Evolutionary conservation across 164 flowering plant genomes (phyloP), one percentile per base, ranked within the genome.

Genomic region (Stephania japonica): DNA sequence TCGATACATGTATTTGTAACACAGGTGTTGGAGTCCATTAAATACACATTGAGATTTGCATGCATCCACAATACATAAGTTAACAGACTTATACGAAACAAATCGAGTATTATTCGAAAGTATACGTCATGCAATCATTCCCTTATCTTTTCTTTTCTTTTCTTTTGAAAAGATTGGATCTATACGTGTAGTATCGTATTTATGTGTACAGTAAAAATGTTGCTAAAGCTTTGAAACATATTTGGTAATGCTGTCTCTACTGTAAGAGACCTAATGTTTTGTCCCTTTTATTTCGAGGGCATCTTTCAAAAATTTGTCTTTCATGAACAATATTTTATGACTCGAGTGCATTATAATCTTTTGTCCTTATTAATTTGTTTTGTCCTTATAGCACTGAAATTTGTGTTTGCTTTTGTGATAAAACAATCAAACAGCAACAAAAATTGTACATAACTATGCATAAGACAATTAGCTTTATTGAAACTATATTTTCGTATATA

Each of bases 401-500:
- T 59, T 21, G 64, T 59, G n/a, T 59, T 19, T 59, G 64, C 64
- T 59, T 59, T 59, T 18, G n/a, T 59, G 25, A 59, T 59, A 59
- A 59, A 59, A 59, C 64, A 59, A 59, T 18, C 64, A 59, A 59
- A n/a, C 64, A 59, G 21, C 64, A 59, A 59, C 64, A 59, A 59
- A 19, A 59, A 59, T 59, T 59, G 64, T 6, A 59, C n/a, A 59
- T 59, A 59, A 59, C 64, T 3, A 19, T 24, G 21, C 24, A 59
- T 59, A n/a, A 59, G 64, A 24, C 64, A n/a, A 59, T 6, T 59
- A 59, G 21, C 64, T 59, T 59, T n/a, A 59, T 59, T n/a, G 64
- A 19, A 59, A n/a, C 64, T 59, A 59, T 21, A 59, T 59, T 59
- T 59, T 59, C 38, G 38, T 32, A 32, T 59, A 21, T n/a, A 19